Base-by-base conservation (phyloP, 768 basidiomycete species). In the Termitomyces sp. region DNA sequence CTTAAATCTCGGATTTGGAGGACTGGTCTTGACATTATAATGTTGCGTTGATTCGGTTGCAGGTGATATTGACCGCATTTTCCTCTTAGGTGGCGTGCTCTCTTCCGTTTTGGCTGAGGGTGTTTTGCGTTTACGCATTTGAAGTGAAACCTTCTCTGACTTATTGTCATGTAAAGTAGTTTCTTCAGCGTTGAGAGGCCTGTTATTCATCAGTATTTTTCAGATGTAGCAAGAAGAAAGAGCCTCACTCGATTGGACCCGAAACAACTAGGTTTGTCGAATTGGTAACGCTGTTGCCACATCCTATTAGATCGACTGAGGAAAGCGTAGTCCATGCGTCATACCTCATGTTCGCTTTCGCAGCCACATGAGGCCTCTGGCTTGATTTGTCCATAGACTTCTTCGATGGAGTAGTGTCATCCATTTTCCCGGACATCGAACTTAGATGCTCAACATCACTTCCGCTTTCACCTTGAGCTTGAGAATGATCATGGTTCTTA, bases 101-200 rank as follows among this genome's bases (percentile, higher is more conserved):
- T 56, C 50, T 24, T 52, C 47, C n/a, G 13, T n/a, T 45, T 50
- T 50, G 43, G 32, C 5, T 10, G 22, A 14, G 37, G 22, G 20
- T 10, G 42, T 27, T 55, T 58, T 62, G 45, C 61, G 61, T 56
- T 60, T 62, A 14, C 24, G 40, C 14, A 33, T n/a, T 48, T 59
- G 54, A 46, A 52, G 40, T 43, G 26, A 4, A 26, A 6, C 2
- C 13, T 53, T 30, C 13, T 51, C 26, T 27, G 30, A 18, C 5
- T 45, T 12, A 9, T n/a, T n/a, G n/a, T 55, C 14, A 4, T 26
- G 13, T 32, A 10, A 30, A 5, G 9, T 18, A 27, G 24, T 45
- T 6, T n/a, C 5, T 24, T 34, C 26, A 20, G 18, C 24, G 3
- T 12, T 20, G 4, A 20, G 16, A 24, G 30, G 8, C 6, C 53